A percentile compares a stretch with the other conserved stretches of the same genome.
These are phyloP conservation scores for Blastocystis sp. DNA, from an alignment of 352 stramenopile species.

Conservation along the genomic window DNA sequence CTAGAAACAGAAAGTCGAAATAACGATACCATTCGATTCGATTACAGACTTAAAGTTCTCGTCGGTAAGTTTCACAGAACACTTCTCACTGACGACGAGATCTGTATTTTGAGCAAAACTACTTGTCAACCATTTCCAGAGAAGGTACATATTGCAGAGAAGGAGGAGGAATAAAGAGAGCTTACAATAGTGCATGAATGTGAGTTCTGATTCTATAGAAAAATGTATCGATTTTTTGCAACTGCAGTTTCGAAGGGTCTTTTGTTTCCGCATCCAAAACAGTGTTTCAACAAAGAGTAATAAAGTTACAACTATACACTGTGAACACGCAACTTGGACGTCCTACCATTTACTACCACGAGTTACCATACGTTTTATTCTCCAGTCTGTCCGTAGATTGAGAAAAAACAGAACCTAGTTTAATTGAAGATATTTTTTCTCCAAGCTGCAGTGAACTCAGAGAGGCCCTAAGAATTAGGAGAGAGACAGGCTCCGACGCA, in stretches of 20 bases:
- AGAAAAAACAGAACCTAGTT: background rate
- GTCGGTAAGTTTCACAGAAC: slow-evolving; percentile 13
- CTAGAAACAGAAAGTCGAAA: background rate
- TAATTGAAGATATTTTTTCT: slow-evolving; percentile 7
- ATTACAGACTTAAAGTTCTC: slow-evolving; percentile 46
- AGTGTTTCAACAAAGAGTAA: background rate
- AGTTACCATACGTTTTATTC: background rate
- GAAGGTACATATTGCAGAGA: background rate
- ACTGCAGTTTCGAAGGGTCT: background rate
- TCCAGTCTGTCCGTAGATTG: background rate
- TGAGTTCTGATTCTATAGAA: background rate
- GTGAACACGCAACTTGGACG: background rate
- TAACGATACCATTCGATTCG: slow-evolving; percentile 14
- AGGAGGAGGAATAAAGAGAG: background rate
- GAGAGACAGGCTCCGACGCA: background rate
- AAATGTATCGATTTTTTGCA: background rate
- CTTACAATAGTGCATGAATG: background rate
- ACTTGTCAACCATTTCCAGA: background rate
- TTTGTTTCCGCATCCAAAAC: background rate
- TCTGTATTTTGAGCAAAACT: background rate
- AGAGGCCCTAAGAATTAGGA: background rate
- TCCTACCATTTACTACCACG: background rate
- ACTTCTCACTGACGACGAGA: slow-evolving; percentile 19
- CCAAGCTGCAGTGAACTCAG: slow-evolving; percentile 32
- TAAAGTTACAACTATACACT: background rate